Percentiles rank a stretch among this genome's conserved stretches.
Conservation (phyloP, 768 basidiomycete species). For the Fomitopsis serialis region DNA sequence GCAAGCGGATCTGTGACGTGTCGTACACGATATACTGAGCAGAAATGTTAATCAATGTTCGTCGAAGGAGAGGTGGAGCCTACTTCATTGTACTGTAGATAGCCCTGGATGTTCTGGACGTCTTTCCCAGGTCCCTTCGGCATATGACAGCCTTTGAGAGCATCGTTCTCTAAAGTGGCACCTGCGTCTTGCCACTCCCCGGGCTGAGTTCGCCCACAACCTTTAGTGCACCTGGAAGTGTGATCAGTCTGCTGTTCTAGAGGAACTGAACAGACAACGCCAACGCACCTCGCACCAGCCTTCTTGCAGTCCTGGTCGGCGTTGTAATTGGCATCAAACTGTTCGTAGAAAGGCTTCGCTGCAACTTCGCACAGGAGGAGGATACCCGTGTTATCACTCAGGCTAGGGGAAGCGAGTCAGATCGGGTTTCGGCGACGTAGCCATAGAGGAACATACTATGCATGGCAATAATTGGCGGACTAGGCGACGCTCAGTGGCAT, state of each 20-base stretch:
- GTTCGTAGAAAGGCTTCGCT: conserved; percentile 50
- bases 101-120: conserved; percentile 22
- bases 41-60: background rate
- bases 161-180: conserved; percentile 39
- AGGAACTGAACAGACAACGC: background rate
- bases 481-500: conserved; percentile 12
- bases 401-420: conserved; percentile 21
- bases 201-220: conserved; percentile 48
- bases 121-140: conserved; percentile 45
- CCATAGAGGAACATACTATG: conserved; percentile 30
- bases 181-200: conserved; percentile 57
- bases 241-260: background rate
- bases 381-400: conserved; percentile 48
- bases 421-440: background rate
- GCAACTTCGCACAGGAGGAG: conserved; percentile 59
- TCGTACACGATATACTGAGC: conserved; percentile 59
- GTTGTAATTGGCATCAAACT: conserved; percentile 38
- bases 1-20: conserved; percentile 48
- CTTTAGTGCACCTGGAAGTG: conserved; percentile 44
- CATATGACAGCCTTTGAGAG: conserved; percentile 51
- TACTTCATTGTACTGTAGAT: conserved; percentile 55
- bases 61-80: conserved; percentile 4
- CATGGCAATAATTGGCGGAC: conserved; percentile 54
- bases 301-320: conserved; percentile 44
- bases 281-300: conserved; percentile 29